Percentiles rank a stretch among this genome's conserved stretches.
These are phyloP conservation scores for Candida neerlandica DNA, from an alignment of 1,139 yeast species.

Conservation along the genomic window DNA sequence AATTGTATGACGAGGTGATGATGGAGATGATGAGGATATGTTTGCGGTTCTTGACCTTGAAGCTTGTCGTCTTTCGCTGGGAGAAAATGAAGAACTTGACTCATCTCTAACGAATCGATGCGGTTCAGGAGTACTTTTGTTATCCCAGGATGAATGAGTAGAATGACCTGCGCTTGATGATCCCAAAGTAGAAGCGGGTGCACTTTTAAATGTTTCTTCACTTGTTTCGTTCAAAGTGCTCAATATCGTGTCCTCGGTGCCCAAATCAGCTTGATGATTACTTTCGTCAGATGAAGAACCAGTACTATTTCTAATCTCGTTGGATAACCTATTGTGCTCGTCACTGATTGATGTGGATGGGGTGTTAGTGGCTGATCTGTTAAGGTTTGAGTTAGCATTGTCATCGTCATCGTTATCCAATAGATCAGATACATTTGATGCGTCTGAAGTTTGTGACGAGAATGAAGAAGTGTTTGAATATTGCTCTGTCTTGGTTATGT, in stretches of 20 bases:
- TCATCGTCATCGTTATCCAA: constrained; percentile 5
- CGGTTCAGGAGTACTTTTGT: not conserved
- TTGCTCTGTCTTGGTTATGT: constrained; percentile 13
- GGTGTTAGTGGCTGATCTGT: constrained; percentile 13
- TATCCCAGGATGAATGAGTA: constrained; percentile 5
- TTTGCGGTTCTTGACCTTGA: not conserved
- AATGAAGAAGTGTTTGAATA: constrained; percentile 13
- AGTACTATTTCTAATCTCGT: constrained; percentile 10
- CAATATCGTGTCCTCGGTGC: constrained; percentile 12
- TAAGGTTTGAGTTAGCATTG: constrained; percentile 7
- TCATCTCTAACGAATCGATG: constrained; percentile 2
- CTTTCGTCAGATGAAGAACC: constrained; percentile 10
- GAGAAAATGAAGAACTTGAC: not conserved
- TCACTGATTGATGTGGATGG: constrained; percentile 17
- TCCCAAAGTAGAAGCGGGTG: constrained; percentile 7
- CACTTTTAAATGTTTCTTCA: constrained; percentile 13
- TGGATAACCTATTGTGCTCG: constrained; percentile 8
- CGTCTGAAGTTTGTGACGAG: constrained; percentile 14
- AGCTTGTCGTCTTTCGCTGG: constrained; percentile 1
- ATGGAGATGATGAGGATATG: not conserved
- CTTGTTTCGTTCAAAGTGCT: constrained; percentile 13
- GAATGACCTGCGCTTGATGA: constrained; percentile 11
- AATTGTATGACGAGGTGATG: not conserved
- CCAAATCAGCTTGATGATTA: constrained; percentile 2
- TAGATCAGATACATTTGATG: constrained; percentile 8